phyloP scores from a whole-genome alignment of 1,284 basidiomycete genomes.

The Ustilago shanxiensis region DNA sequence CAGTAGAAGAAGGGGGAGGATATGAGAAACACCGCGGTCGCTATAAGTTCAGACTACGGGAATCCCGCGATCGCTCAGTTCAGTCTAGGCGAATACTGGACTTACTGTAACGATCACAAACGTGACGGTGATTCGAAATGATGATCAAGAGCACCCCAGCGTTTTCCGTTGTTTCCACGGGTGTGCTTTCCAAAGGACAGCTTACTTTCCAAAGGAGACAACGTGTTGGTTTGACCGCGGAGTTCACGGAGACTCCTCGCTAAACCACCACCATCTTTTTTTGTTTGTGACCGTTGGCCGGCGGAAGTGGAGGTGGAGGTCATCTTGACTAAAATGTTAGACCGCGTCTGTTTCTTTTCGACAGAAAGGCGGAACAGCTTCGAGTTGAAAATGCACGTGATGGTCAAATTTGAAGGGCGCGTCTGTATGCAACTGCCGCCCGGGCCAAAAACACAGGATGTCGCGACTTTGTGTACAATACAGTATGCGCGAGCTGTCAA shows the following conservation, averaged over 20 bases:
- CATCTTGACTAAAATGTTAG: neutral
- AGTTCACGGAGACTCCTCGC: neutral
- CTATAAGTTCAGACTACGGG: no score
- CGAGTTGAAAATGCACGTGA: conserved; percentile 18
- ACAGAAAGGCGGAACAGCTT: no score
- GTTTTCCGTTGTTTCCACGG: no score
- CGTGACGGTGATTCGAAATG: neutral
- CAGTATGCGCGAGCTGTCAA: conserved; percentile 5
- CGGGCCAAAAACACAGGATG: conserved; percentile 3
- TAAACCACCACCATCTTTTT: no score
- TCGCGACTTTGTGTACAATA: conserved; percentile 8
- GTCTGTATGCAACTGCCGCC: conserved; percentile 8
- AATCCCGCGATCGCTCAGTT: no score
- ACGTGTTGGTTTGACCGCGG: neutral
- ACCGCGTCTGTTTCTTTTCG: no score
- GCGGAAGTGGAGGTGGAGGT: neutral
- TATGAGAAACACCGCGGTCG: neutral
- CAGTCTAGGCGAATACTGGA: no score
- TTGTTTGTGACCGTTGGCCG: neutral
- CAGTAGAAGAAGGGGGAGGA: neutral
- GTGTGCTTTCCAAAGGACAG: neutral
- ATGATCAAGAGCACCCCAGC: no score
- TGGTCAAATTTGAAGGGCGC: conserved; percentile 1
- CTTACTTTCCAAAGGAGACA: no score
- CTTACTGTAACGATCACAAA: no score